Evolutionary conservation across 1,284 basidiomycete genomes (phyloP), one percentile per base, ranked within the genome.

Genomic region (Vanrija sp.): DNA sequence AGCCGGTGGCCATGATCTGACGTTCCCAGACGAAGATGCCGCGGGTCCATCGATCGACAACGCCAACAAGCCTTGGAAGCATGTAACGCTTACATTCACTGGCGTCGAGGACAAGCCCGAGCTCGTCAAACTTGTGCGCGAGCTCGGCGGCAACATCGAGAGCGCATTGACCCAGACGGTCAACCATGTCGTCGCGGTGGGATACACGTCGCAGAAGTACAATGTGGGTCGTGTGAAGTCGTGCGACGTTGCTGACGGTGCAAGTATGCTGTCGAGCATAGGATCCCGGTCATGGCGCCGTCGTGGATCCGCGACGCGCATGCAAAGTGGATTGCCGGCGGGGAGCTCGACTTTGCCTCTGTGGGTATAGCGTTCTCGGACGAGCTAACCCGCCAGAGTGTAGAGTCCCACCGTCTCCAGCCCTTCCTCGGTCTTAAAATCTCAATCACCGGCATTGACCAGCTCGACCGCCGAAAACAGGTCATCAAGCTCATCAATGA

Each of bases 101-200:
- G 69, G 71, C 6, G 67, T 71, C 12, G 72, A 74, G 15, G 62
- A 72, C 47, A 74, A 74, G 61, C 64, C 45, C 12, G 23, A n/a
- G 24, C 52, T 73, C 14, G 49, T 54, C 3, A 36, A 41, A 15
- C 50, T 52, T 6, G 54, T 60, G 31, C 36, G 47, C 31, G 60
- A 71, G 46, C 59, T 74, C 2, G 71, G 72, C 3, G 72, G 66
- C 6, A 37, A 18, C 12, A 63, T 72, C 14, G 68, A 72, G 45
- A 64, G 59, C 31, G 71, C 71, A 2, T 52, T 74, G 47, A 74
- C 72, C 0, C 56, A 67, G 42, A 46, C 56, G 25, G 68, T 71
- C 18, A 74, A 71, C 9, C 71, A 74, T 61, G 66, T 74, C 18
- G 62, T 74, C 3, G 72, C 72, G 22, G 42, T 38, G 12, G 60